These are phyloP conservation scores for Yamadazyma akitaensis DNA, from an alignment of 805 yeast genomes.

Conservation along the genomic window DNA sequence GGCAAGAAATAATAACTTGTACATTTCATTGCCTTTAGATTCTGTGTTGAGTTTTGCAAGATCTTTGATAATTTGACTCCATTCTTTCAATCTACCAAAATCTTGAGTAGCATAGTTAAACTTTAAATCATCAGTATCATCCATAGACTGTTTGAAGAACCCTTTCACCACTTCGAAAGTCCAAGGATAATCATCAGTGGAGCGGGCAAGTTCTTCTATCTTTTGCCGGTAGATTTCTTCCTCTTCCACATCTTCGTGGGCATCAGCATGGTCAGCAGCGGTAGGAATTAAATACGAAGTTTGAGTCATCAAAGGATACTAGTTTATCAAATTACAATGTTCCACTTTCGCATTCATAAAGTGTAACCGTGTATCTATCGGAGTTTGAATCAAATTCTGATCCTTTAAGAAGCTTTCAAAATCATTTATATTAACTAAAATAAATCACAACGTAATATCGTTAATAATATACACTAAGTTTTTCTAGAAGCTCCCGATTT, in stretches of 20 bases:
- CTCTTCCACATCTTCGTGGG: slow-evolving; percentile 23
- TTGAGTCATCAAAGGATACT: not conserved
- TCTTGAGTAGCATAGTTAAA: slow-evolving; percentile 43
- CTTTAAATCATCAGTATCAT: slow-evolving; percentile 43
- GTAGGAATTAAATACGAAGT: slow-evolving; percentile 31
- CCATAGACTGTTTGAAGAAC: slow-evolving; percentile 47
- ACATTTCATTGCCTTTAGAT: slow-evolving; percentile 35
- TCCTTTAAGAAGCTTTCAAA: not conserved
- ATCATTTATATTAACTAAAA: not conserved
- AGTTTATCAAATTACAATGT: not conserved
- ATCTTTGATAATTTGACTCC: slow-evolving; percentile 36
- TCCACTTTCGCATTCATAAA: too few species aligned
- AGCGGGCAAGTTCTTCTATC: slow-evolving; percentile 8
- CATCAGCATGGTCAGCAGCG: slow-evolving; percentile 28
- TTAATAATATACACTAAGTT: slow-evolving; percentile 21
- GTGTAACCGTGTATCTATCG: too few species aligned
- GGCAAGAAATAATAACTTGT: slow-evolving; percentile 52
- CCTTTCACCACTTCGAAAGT: slow-evolving; percentile 47
- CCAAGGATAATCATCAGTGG: slow-evolving; percentile 37
- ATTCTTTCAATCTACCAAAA: slow-evolving; percentile 42
- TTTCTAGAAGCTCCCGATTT: slow-evolving; percentile 41
- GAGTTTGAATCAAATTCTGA: too few species aligned
- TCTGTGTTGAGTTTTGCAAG: slow-evolving; percentile 33
- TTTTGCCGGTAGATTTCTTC: slow-evolving; percentile 14
- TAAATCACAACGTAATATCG: slow-evolving; percentile 2